Conservation (phyloP, 228 moss, liverwort and hornwort genomes). For the Sphagnum magellanicum region DNA sequence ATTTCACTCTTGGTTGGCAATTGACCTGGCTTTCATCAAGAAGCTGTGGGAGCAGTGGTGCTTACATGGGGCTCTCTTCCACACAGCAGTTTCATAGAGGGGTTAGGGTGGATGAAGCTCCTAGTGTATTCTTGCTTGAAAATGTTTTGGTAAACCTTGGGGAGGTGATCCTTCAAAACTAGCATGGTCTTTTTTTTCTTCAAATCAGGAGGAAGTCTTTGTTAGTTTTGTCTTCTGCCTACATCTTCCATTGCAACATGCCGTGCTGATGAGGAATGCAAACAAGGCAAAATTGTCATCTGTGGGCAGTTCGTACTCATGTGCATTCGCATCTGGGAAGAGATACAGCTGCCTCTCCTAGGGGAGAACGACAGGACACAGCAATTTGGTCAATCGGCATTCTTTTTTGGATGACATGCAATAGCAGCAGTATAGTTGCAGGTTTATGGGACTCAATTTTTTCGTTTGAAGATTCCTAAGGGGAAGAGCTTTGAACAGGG, state of each 20-base stretch:
- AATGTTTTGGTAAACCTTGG: conserved; percentile 4
- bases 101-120: neutral
- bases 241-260: neutral
- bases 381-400: neutral
- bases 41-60: conserved; percentile 14
- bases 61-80: conserved; percentile 16
- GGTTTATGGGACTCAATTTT: neutral
- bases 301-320: too few species aligned
- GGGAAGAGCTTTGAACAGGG: neutral
- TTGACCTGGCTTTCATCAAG: conserved; percentile 17
- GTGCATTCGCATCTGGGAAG: neutral
- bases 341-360: neutral
- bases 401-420: neutral
- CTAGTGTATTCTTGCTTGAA: neutral
- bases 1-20: conserved; percentile 20
- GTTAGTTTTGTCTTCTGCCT: neutral
- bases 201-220: conserved; percentile 4
- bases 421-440: neutral
- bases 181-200: conserved; percentile 5
- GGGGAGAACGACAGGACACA: neutral
- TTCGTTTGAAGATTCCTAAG: neutral
- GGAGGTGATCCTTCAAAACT: conserved; percentile 8
- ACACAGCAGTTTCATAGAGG: neutral
- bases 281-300: neutral
- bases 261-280: neutral